phyloP scores from a whole-genome alignment of 139 green algal genomes.

The Chlamydomonas applanata region DNA sequence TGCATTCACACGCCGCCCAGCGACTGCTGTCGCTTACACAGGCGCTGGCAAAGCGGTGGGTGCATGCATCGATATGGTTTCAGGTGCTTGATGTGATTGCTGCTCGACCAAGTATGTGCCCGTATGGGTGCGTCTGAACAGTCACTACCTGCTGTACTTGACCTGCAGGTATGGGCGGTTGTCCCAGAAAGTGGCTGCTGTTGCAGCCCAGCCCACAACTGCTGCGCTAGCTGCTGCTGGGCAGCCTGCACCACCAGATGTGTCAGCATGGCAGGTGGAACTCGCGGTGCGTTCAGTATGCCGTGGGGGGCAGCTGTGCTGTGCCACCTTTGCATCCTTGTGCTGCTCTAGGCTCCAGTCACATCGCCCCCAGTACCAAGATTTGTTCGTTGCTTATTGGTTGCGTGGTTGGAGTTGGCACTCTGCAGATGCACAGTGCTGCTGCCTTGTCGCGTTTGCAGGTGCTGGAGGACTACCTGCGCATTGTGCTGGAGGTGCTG shows the following conservation, averaged over 20 bases:
- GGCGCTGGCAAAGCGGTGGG: slow-evolving; percentile 38
- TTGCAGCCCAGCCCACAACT: not conserved
- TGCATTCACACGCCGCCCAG: slow-evolving; percentile 77
- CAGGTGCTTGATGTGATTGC: not conserved
- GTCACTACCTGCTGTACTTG: too few species aligned
- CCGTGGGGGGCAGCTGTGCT: too few species aligned
- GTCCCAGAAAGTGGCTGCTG: not conserved
- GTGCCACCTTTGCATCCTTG: not conserved
- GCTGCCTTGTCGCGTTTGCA: slow-evolving; percentile 34
- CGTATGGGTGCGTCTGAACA: too few species aligned
- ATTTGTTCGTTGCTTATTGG: too few species aligned
- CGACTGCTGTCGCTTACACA: slow-evolving; percentile 63
- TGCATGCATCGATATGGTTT: not conserved
- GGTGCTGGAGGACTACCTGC: slow-evolving; percentile 81
- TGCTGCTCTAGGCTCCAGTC: not conserved
- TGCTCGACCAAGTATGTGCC: not conserved
- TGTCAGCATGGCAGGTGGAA: not conserved
- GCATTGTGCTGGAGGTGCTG: slow-evolving; percentile 85
- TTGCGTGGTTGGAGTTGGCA: too few species aligned
- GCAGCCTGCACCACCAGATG: slow-evolving; percentile 6
- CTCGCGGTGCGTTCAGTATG: too few species aligned
- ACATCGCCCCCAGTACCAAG: too few species aligned
- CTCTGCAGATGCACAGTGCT: too few species aligned
- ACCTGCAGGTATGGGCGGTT: too few species aligned
- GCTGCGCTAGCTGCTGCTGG: not conserved